phyloP scores from a whole-genome alignment of 1,284 basidiomycete genomes.

The Laetiporus sulphureus region DNA sequence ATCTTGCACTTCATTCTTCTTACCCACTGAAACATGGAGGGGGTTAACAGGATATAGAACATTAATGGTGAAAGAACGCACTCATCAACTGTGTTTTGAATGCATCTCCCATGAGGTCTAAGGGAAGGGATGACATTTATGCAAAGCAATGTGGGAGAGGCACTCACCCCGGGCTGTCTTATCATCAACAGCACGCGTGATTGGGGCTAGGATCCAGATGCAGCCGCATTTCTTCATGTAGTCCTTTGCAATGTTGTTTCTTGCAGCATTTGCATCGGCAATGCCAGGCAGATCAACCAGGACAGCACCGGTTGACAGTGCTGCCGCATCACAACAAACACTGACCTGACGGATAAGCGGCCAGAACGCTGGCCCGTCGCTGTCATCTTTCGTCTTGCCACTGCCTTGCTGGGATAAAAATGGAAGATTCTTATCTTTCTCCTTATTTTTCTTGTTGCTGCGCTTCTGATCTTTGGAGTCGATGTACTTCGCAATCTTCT shows the following conservation, averaged over 20 bases:
- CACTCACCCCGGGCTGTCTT: constrained; percentile 48
- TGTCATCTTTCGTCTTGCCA: constrained; percentile 27
- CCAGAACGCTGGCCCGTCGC: constrained; percentile 44
- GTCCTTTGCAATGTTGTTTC: constrained; percentile 49
- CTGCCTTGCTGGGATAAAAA: constrained; percentile 21
- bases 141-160: not conserved
- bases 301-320: constrained; percentile 49
- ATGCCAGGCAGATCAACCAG: constrained; percentile 59
- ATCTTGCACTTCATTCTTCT: too few relatives aligned
- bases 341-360: constrained; percentile 55
- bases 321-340: constrained; percentile 45
- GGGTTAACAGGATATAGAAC: too few relatives aligned
- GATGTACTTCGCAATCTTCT: constrained; percentile 56
- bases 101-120: constrained; percentile 53
- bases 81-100: constrained; percentile 58
- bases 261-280: constrained; percentile 52
- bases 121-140: constrained; percentile 1
- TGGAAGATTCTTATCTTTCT: constrained; percentile 28
- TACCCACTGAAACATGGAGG: too few relatives aligned
- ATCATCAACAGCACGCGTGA: constrained; percentile 49
- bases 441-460: constrained; percentile 30
- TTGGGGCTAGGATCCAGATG: constrained; percentile 51
- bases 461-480: constrained; percentile 57
- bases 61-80: constrained; percentile 29
- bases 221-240: constrained; percentile 57